phyloP scores from a whole-genome alignment of 352 stramenopile species.

The Phytophthora boehmeriae region DNA sequence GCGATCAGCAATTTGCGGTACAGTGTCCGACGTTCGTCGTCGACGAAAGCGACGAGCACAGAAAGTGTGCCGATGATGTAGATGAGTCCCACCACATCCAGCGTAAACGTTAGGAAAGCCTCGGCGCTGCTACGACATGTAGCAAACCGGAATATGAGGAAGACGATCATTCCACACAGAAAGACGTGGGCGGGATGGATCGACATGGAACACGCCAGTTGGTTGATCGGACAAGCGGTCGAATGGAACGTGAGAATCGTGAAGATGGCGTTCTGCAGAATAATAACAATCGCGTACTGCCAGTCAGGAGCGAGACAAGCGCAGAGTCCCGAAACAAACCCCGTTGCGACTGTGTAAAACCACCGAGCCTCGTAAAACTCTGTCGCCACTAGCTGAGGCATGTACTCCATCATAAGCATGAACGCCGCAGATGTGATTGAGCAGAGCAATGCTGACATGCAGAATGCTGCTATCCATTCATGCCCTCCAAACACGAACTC shows the following conservation, averaged over 20 bases:
- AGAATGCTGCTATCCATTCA: slow-evolving; percentile 51
- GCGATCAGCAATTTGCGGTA: slow-evolving; percentile 72
- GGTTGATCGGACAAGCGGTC: slow-evolving; percentile 62
- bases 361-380: slow-evolving; percentile 59
- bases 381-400: slow-evolving; percentile 40
- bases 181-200: slow-evolving; percentile 43
- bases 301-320: slow-evolving; percentile 56
- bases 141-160: slow-evolving; percentile 54
- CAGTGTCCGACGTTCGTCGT: slow-evolving; percentile 53
- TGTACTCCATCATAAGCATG: slow-evolving; percentile 31
- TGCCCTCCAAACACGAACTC: slow-evolving; percentile 31
- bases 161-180: slow-evolving; percentile 39
- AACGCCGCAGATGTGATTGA: slow-evolving; percentile 40
- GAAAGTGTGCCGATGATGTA: slow-evolving; percentile 69
- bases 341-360: slow-evolving; percentile 51
- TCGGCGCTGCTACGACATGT: slow-evolving; percentile 34
- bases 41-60: slow-evolving; percentile 61
- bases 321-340: slow-evolving; percentile 47
- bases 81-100: slow-evolving; percentile 60
- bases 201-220: slow-evolving; percentile 45
- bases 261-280: slow-evolving; percentile 53
- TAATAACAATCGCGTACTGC: slow-evolving; percentile 50
- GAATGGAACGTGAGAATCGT: slow-evolving; percentile 61
- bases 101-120: slow-evolving; percentile 48
- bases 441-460: slow-evolving; percentile 39